Conservation (phyloP, 2,329 filamentous ascomycete genomes). For the Penicillium hesseltinei region DNA sequence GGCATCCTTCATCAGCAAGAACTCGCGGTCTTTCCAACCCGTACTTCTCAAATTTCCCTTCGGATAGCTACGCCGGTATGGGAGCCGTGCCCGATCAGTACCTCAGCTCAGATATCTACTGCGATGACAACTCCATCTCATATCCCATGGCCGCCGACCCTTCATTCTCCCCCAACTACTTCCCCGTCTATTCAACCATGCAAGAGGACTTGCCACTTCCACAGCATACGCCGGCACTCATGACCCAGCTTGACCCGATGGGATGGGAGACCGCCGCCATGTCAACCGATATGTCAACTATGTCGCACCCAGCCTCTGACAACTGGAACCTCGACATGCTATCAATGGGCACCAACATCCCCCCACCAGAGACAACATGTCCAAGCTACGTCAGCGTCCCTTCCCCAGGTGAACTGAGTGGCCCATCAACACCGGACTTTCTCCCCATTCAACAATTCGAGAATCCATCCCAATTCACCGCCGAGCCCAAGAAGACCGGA, state of each 20-base stretch:
- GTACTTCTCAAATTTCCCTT: slow-evolving; percentile 19
- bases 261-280: slow-evolving; percentile 25
- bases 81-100: slow-evolving; percentile 18
- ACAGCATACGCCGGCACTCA: slow-evolving; percentile 22
- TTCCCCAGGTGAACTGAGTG: slow-evolving; percentile 35
- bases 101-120: slow-evolving; percentile 18
- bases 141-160: slow-evolving; percentile 24
- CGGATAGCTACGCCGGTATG: slow-evolving; percentile 23
- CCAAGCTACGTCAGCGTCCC: slow-evolving; percentile 37
- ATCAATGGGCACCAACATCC: slow-evolving; percentile 33
- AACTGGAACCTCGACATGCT: slow-evolving; percentile 35
- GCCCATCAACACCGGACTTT: slow-evolving; percentile 40
- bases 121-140: slow-evolving; percentile 22
- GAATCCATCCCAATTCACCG: slow-evolving; percentile 21
- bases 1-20: slow-evolving; percentile 64
- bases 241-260: slow-evolving; percentile 28
- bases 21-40: slow-evolving; percentile 29
- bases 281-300: slow-evolving; percentile 19
- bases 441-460: slow-evolving; percentile 38
- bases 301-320: slow-evolving; percentile 28
- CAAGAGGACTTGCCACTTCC: slow-evolving; percentile 23
- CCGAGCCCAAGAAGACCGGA: slow-evolving; percentile 51
- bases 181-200: slow-evolving; percentile 21
- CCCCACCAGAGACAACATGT: slow-evolving; percentile 30
- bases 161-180: slow-evolving; percentile 22